These are phyloP conservation scores for Xylaria bambusicola DNA, from an alignment of 495 filamentous ascomycete genomes.

Conservation along the genomic window DNA sequence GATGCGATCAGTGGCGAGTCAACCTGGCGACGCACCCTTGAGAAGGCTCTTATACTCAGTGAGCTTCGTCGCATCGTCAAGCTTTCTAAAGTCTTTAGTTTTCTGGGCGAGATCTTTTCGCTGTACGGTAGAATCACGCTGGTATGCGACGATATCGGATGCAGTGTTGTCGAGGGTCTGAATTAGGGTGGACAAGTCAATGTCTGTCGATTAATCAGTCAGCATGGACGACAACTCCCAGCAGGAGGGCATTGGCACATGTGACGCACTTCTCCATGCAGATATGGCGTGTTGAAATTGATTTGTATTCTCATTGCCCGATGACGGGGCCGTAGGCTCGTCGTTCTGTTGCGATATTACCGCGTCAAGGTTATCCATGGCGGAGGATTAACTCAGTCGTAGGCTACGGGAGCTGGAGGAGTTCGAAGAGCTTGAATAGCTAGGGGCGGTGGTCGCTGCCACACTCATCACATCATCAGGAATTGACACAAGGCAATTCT, in stretches of 20 bases:
- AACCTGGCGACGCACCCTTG: conserved; percentile 60
- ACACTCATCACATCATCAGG: conserved; percentile 32
- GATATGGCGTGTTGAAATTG: conserved; percentile 95
- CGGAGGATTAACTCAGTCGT: conserved; percentile 21
- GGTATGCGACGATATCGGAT: conserved; percentile 87
- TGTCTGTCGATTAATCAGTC: conserved; percentile 59
- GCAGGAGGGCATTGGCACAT: conserved; percentile 12
- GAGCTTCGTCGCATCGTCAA: conserved; percentile 88
- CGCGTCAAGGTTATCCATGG: conserved; percentile 23
- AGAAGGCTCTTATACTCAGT: conserved; percentile 84
- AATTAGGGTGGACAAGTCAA: conserved; percentile 83
- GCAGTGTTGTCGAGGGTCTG: conserved; percentile 88
- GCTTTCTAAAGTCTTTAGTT: conserved; percentile 95
- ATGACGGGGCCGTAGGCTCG: conserved; percentile 14
- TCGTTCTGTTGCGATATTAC: conserved; percentile 23
- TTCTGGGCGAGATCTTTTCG: conserved; percentile 97
- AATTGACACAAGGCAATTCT: not conserved
- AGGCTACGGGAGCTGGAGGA: conserved; percentile 20
- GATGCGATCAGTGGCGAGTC: not conserved
- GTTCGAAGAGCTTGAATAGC: too few species aligned
- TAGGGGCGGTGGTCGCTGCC: conserved; percentile 30
- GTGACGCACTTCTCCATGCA: conserved; percentile 83
- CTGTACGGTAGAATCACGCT: conserved; percentile 89
- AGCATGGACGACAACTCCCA: conserved; percentile 25
- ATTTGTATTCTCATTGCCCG: conserved; percentile 62